Conservation (phyloP, 306 rosid genomes). For the Dryas octopetala region DNA sequence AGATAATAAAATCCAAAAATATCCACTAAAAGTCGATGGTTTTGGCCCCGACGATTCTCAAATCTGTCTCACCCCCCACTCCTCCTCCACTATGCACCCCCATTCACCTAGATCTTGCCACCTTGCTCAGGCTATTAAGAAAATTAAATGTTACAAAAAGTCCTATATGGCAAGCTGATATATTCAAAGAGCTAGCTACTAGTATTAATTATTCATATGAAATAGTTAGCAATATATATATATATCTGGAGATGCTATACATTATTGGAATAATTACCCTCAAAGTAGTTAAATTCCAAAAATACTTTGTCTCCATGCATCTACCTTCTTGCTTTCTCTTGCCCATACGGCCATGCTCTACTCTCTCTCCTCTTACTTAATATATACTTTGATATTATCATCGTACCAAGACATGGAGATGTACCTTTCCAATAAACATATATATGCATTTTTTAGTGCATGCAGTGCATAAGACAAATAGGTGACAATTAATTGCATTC, state of each 20-base stretch:
- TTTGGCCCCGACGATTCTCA: not conserved
- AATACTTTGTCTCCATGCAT: slow-evolving; percentile 6
- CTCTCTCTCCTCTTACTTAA: too few relatives aligned
- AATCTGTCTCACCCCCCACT: slow-evolving; percentile 5
- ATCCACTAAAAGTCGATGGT: not conserved
- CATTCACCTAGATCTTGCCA: slow-evolving; percentile 20
- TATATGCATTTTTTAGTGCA: not conserved
- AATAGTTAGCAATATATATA: not conserved
- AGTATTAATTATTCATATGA: not conserved
- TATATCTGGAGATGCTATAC: too few relatives aligned
- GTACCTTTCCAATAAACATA: slow-evolving; percentile 36
- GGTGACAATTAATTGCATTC: slow-evolving; percentile 11
- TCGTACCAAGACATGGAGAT: slow-evolving; percentile 33
- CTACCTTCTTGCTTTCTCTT: not conserved
- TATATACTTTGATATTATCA: slow-evolving; percentile 32
- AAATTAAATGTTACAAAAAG: not conserved
- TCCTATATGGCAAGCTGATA: not conserved
- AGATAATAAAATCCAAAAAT: too few relatives aligned
- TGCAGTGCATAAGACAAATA: not conserved
- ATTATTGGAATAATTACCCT: not conserved
- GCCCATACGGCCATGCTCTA: slow-evolving; percentile 19
- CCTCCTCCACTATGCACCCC: slow-evolving; percentile 1
- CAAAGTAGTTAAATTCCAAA: not conserved
- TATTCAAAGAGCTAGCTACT: not conserved
- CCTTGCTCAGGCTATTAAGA: not conserved